Conservation (phyloP, 78 protist genomes). For the Planoprotostelium fungivorum region DNA sequence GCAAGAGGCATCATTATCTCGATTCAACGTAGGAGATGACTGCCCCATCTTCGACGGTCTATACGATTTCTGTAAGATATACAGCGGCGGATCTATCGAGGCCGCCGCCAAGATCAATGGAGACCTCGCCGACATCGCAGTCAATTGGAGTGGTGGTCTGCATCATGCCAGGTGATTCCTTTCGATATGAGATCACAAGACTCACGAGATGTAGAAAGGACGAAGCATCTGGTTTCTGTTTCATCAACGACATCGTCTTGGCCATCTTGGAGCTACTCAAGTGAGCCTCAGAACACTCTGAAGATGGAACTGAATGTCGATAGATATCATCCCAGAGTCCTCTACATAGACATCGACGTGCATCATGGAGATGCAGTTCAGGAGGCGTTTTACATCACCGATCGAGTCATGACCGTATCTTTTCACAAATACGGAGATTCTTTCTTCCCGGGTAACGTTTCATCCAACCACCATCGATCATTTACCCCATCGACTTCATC, state of each 20-base stretch:
- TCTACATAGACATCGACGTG: slow-evolving; percentile 95
- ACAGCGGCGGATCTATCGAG: slow-evolving; percentile 96
- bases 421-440: slow-evolving; percentile 87
- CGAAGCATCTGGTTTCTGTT: slow-evolving; percentile 98
- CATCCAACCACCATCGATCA: neutral
- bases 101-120: slow-evolving; percentile 76
- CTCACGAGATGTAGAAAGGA: slow-evolving; percentile 42
- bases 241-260: slow-evolving; percentile 97
- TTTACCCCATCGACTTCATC: too few species aligned
- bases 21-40: slow-evolving; percentile 92
- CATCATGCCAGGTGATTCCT: slow-evolving; percentile 92
- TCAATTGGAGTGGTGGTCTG: slow-evolving; percentile 98
- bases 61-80: slow-evolving; percentile 84
- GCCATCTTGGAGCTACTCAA: slow-evolving; percentile 93
- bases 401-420: slow-evolving; percentile 88
- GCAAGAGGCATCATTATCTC: slow-evolving; percentile 9
- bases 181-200: neutral
- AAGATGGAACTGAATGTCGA: neutral
- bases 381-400: slow-evolving; percentile 87
- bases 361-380: slow-evolving; percentile 99
- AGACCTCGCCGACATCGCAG: slow-evolving; percentile 80
- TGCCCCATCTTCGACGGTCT: slow-evolving; percentile 99
- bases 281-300: slow-evolving; percentile 19
- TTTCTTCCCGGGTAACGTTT: slow-evolving; percentile 88
- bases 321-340: slow-evolving; percentile 80